phyloP scores from a whole-genome alignment of 1,139 yeast genomes.

The Candida buenavistaensis region DNA sequence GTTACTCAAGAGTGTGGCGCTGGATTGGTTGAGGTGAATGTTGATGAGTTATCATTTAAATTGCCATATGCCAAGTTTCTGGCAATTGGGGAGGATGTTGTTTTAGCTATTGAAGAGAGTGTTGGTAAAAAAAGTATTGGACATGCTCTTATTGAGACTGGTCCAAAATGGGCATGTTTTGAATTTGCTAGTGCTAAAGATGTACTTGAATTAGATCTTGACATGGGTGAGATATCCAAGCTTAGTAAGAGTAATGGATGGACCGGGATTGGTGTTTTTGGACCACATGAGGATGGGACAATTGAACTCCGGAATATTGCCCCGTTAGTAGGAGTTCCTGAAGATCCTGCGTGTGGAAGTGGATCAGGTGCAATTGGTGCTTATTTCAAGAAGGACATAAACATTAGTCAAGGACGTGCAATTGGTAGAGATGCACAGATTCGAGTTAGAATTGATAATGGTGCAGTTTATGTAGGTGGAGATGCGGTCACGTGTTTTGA shows the following conservation, averaged over 20 bases:
- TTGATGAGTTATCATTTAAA: conserved; percentile 21
- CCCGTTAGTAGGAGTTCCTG: conserved; percentile 32
- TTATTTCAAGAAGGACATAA: conserved; percentile 15
- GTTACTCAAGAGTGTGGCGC: conserved; percentile 44
- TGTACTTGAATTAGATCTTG: conserved; percentile 30
- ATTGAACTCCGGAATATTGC: conserved; percentile 43
- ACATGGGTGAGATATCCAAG: conserved; percentile 21
- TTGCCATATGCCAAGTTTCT: conserved; percentile 25
- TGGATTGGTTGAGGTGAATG: conserved; percentile 38
- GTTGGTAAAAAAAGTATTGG: conserved; percentile 18
- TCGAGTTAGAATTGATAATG: conserved; percentile 17
- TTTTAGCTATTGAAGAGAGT: conserved; percentile 18
- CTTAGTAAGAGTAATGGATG: conserved; percentile 20
- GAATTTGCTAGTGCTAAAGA: conserved; percentile 26
- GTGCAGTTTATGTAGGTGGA: conserved; percentile 23
- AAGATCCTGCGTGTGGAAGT: conserved; percentile 56
- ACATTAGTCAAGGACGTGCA: conserved; percentile 35
- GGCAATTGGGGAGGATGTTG: conserved; percentile 18
- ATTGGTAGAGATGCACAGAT: conserved; percentile 34
- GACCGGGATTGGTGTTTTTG: conserved; percentile 39
- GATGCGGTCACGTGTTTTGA: conserved; percentile 30
- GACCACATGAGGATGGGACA: conserved; percentile 20
- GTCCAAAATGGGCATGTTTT: conserved; percentile 33
- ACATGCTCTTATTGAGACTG: conserved; percentile 17
- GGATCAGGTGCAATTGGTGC: conserved; percentile 43